Conservation (phyloP, 345 rosid genomes). For the Kernera saxatilis region DNA sequence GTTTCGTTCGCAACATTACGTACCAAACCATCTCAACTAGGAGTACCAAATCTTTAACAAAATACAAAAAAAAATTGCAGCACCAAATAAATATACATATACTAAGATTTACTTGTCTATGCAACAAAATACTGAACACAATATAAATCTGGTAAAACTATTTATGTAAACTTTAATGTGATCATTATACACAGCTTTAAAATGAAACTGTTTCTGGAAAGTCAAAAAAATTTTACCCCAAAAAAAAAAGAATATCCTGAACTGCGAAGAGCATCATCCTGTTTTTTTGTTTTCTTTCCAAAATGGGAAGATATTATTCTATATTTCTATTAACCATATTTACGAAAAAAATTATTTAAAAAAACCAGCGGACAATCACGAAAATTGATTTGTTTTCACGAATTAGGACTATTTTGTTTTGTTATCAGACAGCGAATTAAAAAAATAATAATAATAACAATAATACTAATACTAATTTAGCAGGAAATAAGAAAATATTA, state of each 20-base stretch:
- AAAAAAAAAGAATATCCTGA: background rate
- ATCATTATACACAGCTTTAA: background rate
- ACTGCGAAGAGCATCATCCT: background rate
- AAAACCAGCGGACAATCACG: background rate
- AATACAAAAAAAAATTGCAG: too few relatives aligned
- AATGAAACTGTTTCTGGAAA: background rate
- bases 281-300: background rate
- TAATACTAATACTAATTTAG: background rate
- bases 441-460: background rate
- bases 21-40: background rate
- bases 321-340: conserved; percentile 4
- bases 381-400: background rate
- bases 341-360: background rate
- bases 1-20: background rate
- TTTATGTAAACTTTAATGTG: background rate
- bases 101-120: too few relatives aligned
- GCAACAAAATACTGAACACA: background rate
- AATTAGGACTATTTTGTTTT: background rate
- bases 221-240: background rate
- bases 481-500: conserved; percentile 2
- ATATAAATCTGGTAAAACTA: background rate
- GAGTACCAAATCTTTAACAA: background rate
- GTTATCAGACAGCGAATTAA: background rate
- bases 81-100: too few relatives aligned
- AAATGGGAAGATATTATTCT: background rate